phyloP scores from a whole-genome alignment of 1,139 yeast species.

The Blastobotrys proliferans region DNA sequence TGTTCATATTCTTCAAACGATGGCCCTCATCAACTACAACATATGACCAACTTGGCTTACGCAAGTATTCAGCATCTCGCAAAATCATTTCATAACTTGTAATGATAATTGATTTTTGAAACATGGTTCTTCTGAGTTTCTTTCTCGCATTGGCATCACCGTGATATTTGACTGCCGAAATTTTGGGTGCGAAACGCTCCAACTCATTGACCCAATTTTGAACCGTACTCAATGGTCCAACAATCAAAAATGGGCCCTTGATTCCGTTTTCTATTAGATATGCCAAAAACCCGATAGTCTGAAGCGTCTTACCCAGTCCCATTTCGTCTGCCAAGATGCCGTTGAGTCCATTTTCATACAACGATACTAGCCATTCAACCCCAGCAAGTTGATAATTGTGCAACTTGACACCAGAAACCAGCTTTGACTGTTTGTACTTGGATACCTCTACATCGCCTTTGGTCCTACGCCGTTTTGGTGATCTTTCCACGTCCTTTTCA shows the following conservation, averaged over 20 bases:
- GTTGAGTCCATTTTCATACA: slow-evolving; percentile 89
- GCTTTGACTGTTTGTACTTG: slow-evolving; percentile 52
- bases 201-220: slow-evolving; percentile 82
- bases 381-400: slow-evolving; percentile 89
- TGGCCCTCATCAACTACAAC: slow-evolving; percentile 96
- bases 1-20: slow-evolving; percentile 76
- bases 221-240: slow-evolving; percentile 84
- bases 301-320: slow-evolving; percentile 96
- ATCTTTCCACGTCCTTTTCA: slow-evolving; percentile 2
- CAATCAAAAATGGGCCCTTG: slow-evolving; percentile 77
- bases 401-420: slow-evolving; percentile 62
- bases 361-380: slow-evolving; percentile 80
- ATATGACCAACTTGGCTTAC: slow-evolving; percentile 64
- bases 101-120: slow-evolving; percentile 44
- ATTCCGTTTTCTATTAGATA: slow-evolving; percentile 77
- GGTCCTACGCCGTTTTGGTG: slow-evolving; percentile 18
- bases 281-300: slow-evolving; percentile 73
- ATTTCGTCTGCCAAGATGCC: slow-evolving; percentile 96
- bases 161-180: slow-evolving; percentile 56
- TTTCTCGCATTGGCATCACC: slow-evolving; percentile 60
- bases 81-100: slow-evolving; percentile 83
- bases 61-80: slow-evolving; percentile 55
- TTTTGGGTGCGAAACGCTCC: slow-evolving; percentile 63
- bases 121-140: slow-evolving; percentile 34
- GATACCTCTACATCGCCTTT: slow-evolving; percentile 1